Evolutionary conservation across 164 flowering plant genomes (phyloP), one percentile per base, ranked within the genome.

Genomic region (Echeveria elegans): DNA sequence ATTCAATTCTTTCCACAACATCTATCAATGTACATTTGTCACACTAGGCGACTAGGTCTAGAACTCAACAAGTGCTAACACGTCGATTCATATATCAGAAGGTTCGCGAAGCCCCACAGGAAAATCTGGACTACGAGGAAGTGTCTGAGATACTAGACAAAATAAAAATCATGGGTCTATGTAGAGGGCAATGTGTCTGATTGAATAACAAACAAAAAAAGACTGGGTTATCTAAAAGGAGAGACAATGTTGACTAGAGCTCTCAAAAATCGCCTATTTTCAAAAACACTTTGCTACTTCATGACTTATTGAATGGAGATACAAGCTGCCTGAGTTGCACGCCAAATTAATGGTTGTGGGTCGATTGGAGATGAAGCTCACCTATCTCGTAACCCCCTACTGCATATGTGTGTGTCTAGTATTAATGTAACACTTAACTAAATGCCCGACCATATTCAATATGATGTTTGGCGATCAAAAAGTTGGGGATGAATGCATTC

Each of bases 271-370:
- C 24, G 60, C 60, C 30, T 53, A 53, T 34, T 53, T 53, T 53
- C 60, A 53, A 53, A 28, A 24, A 53, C 60, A 53, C 60, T 53
- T 53, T 53, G 30, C 60, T 53, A 53, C 60, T 53, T 53, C 31
- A 26, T 53, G 60, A 53, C 60, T 53, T 53, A 28, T 24, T 53
- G 60, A 53, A 53, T 53, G 60, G 31, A 53, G 31, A 52, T 11
- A 21, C 58, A 53, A 53, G 60, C 31, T 53, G 26, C 60, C 60
- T 53, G 60, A 26, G 60, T 24, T 50, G 60, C 31, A 53, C 60
- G 60, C 60, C 31, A 53, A 53, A 53, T 53, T 53, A 53, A 53
- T 53, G 60, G 60, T 52, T 52, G 59, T 24, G 59, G 59, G 59
- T 53, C 31, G 26, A 11, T 53, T 53, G 31, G 60, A 26, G 30